Conservation (phyloP, 202 grass and related monocot species). For the Zoysia matrella region DNA sequence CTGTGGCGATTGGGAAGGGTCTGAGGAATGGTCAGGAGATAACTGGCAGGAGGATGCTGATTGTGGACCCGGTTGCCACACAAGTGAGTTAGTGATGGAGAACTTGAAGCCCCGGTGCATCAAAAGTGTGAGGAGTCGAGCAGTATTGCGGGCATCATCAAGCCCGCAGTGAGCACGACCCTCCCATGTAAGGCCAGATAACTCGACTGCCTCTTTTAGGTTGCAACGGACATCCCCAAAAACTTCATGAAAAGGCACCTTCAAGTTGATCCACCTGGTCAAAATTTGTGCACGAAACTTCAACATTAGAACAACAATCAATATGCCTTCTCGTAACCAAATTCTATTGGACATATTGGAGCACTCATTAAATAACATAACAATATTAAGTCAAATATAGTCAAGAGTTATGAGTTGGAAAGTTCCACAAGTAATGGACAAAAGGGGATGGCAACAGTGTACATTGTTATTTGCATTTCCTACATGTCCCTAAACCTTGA, state of each 20-base stretch:
- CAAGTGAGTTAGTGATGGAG: slow-evolving; percentile 82
- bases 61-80: slow-evolving; percentile 42
- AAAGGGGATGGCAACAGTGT: not conserved
- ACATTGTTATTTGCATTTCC: not conserved
- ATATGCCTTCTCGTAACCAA: not conserved
- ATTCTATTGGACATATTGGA: not conserved
- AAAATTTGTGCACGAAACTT: slow-evolving; percentile 7
- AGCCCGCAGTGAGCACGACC: slow-evolving; percentile 90
- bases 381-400: not conserved
- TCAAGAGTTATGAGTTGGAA: not conserved
- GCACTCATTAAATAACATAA: not conserved
- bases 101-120: slow-evolving; percentile 95
- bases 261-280: slow-evolving; percentile 97
- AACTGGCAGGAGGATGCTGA: slow-evolving; percentile 46
- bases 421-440: not conserved
- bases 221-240: slow-evolving; percentile 75
- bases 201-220: slow-evolving; percentile 86
- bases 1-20: slow-evolving; percentile 42
- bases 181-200: slow-evolving; percentile 85
- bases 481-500: not conserved
- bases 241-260: slow-evolving; percentile 84
- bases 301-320: slow-evolving; percentile 34
- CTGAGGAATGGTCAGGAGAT: slow-evolving; percentile 39
- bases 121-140: slow-evolving; percentile 71
- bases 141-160: slow-evolving; percentile 95